Conservation (phyloP, 2,329 filamentous ascomycete species). For the Diaporthe amygdali region DNA sequence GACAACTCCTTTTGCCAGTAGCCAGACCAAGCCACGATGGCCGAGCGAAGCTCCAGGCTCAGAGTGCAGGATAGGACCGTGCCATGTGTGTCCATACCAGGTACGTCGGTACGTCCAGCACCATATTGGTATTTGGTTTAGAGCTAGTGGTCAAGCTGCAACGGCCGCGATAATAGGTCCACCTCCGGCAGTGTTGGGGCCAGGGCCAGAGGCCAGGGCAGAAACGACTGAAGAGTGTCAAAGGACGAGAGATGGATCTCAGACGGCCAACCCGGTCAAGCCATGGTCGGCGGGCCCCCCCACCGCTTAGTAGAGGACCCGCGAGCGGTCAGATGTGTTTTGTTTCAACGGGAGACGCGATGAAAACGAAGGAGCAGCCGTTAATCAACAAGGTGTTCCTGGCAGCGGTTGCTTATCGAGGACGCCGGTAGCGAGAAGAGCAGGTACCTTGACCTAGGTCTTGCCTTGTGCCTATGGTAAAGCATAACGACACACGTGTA, state of each 20-base stretch:
- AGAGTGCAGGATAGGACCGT: not conserved
- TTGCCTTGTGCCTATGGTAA: not conserved
- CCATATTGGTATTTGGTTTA: not conserved
- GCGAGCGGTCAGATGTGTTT: constrained; percentile 13
- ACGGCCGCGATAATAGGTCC: constrained; percentile 12
- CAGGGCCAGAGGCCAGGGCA: constrained; percentile 4
- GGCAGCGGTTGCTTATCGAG: not conserved
- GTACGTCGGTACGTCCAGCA: constrained; percentile 11
- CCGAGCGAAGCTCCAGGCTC: not conserved
- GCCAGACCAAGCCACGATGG: constrained; percentile 12
- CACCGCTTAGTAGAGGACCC: not conserved
- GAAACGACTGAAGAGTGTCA: not conserved
- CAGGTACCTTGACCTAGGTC: constrained; percentile 5
- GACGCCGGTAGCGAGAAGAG: not conserved
- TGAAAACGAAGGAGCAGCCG: constrained; percentile 16
- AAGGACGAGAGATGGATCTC: not conserved
- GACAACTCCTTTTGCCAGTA: constrained; percentile 11
- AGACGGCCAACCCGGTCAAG: constrained; percentile 15
- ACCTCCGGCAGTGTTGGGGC: constrained; percentile 9
- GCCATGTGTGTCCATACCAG: constrained; percentile 13
- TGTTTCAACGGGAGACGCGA: constrained; percentile 9
- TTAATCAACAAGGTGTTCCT: not conserved
- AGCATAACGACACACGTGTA: not conserved
- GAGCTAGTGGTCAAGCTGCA: not conserved
- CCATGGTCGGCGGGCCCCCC: constrained; percentile 1